Base-by-base conservation (phyloP, 768 basidiomycete genomes). In the Leucocoprinus leucothites region DNA sequence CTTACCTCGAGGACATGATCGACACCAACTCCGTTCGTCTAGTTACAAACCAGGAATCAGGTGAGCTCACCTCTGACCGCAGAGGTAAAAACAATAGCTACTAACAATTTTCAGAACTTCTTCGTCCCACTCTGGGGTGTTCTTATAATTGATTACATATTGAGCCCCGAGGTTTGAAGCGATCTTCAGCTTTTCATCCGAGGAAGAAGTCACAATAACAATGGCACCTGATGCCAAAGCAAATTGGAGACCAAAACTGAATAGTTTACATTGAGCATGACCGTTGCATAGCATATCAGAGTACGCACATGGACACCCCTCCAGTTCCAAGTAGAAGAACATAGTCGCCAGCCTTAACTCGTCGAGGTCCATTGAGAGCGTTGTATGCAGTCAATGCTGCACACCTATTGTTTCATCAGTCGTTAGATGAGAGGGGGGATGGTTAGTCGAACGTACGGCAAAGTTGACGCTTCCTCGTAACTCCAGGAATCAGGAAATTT, bases 301-400 rank as follows among this genome's bases (percentile, higher is more conserved):
- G 13, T 4, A 63, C 72, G 36, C 55, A 80, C 77, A 78, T 76
- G 1, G 81, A 81, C 3, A 83, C 81, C 24, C 81, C 80, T 1
- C 82, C 82, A 0, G 81, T 83, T 28, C 82, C 82, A 19, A 78
- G 73, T 28, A 83, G 70, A 36, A 84, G 74, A 22, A 86, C 80
- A 19, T 72, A 74, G 57, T 86, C 82, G 13, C 85, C 85, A 11
- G 78, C 80, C 63, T 82, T 79, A 57, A 86, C 31, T 5, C 78
- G 75, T 3, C 67, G 65, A 0, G 72, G 71, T 2, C 83, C 82
- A 57, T 73, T 61, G 40, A 87, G 69, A 5, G 80, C 79, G 57
- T 82, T 85, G 68, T 85, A 87, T 0, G 86, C 84, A 0, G 85
- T 88, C 48, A 87, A 60, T 8, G 77, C 84, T 1, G 84, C 82